A percentile compares a stretch with the other conserved stretches of the same genome.
Evolutionary conservation across 129 eudicot genomes (phyloP).

Genomic region (Tagetes erecta): DNA sequence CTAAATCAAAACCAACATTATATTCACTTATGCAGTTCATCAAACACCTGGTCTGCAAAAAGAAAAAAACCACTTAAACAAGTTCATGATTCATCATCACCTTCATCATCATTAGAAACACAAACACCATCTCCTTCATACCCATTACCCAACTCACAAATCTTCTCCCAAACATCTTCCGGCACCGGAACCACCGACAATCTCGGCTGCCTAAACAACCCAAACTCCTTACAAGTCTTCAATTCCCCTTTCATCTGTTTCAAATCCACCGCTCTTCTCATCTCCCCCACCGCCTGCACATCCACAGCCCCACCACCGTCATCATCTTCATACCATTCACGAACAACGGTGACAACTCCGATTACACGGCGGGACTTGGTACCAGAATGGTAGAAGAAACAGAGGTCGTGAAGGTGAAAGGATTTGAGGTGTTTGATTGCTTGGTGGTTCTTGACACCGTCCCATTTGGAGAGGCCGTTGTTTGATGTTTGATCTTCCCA

Average conservation of each 20-base stretch:
- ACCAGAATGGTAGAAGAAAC: constrained; percentile 96
- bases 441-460: constrained; percentile 95
- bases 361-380: constrained; percentile 59
- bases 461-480: constrained; percentile 77
- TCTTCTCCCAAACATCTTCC: constrained; percentile 61
- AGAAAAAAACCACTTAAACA: no score
- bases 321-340: constrained; percentile 67
- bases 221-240: constrained; percentile 51
- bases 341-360: constrained; percentile 76
- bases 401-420: constrained; percentile 50
- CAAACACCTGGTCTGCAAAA: no score
- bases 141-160: constrained; percentile 85
- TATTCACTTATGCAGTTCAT: no score
- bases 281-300: constrained; percentile 82
- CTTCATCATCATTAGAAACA: constrained; percentile 21
- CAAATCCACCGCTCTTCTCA: constrained; percentile 72
- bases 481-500: constrained; percentile 89
- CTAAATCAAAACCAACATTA: no score
- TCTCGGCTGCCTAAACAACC: constrained; percentile 76
- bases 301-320: constrained; percentile 59
- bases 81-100: neutral
- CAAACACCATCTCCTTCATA: constrained; percentile 48
- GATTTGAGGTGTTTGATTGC: constrained; percentile 72
- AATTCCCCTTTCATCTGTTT: constrained; percentile 76
- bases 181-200: constrained; percentile 89